Conservation (phyloP, 148 eudicot genomes). For the Silene uniflora region DNA sequence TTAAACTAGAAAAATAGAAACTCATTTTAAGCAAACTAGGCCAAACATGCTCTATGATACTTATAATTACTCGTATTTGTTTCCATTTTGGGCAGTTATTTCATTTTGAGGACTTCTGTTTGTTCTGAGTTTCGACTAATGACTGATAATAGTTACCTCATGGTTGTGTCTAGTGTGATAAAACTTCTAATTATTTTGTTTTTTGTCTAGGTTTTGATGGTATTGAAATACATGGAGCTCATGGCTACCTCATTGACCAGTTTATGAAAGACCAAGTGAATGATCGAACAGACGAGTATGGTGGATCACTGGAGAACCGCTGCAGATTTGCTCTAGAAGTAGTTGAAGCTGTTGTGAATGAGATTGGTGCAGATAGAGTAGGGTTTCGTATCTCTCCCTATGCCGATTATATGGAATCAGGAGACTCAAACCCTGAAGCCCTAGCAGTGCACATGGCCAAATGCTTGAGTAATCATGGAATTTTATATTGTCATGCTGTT, state of each 20-base stretch:
- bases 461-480: constrained; percentile 28
- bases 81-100: too few relatives aligned
- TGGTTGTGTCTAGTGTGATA: neutral
- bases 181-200: neutral
- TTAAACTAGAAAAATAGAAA: too few relatives aligned
- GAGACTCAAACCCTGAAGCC: constrained; percentile 37
- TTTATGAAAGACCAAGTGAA: constrained; percentile 45
- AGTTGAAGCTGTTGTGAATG: constrained; percentile 37
- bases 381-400: constrained; percentile 49
- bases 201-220: constrained; percentile 39
- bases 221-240: constrained; percentile 44
- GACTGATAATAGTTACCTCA: neutral
- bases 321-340: constrained; percentile 46
- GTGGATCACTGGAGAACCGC: constrained; percentile 50
- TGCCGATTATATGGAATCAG: constrained; percentile 38
- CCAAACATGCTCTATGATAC: too few relatives aligned
- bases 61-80: too few relatives aligned
- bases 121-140: too few relatives aligned
- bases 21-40: too few relatives aligned
- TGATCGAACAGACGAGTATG: constrained; percentile 51
- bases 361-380: constrained; percentile 49
- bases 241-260: constrained; percentile 43
- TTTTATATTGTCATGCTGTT: constrained; percentile 34
- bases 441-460: constrained; percentile 38
- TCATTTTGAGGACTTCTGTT: too few relatives aligned